Conservation (phyloP, 2,329 filamentous ascomycete genomes). For the Fusarium oligoseptatum region DNA sequence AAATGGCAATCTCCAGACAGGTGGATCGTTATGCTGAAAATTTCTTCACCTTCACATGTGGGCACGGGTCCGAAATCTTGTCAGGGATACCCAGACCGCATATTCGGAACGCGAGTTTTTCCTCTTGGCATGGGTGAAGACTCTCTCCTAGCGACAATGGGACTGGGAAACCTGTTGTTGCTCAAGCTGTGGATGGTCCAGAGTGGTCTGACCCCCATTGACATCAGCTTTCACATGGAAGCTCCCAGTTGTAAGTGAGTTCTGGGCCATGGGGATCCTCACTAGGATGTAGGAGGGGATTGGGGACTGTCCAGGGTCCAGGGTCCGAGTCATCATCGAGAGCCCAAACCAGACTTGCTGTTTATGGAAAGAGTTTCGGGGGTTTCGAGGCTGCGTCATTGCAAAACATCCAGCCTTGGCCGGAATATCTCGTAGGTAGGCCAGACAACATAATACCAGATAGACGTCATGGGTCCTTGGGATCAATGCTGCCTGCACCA, state of each 20-base stretch:
- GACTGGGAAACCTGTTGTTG: constrained; percentile 11
- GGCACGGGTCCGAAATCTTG: constrained; percentile 27
- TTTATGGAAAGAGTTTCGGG: constrained; percentile 30
- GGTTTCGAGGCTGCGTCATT: constrained; percentile 35
- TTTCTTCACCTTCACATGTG: constrained; percentile 35
- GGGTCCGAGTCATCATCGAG: constrained; percentile 20
- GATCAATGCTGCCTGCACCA: constrained; percentile 16
- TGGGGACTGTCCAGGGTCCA: constrained; percentile 30
- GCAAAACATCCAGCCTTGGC: constrained; percentile 2
- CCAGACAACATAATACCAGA: constrained; percentile 12
- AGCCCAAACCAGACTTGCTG: constrained; percentile 24
- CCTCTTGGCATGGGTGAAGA: constrained; percentile 28
- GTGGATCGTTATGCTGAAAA: constrained; percentile 46
- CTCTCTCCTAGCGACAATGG: constrained; percentile 22
- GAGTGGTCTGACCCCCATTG: constrained; percentile 20
- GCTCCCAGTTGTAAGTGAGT: constrained; percentile 22
- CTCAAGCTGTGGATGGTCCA: constrained; percentile 19
- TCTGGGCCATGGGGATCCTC: constrained; percentile 33
- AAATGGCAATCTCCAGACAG: constrained; percentile 39
- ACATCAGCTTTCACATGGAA: constrained; percentile 26
- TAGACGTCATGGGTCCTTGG: constrained; percentile 25
- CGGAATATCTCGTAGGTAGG: constrained; percentile 26
- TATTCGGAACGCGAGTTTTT: constrained; percentile 38
- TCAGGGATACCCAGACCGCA: constrained; percentile 46
- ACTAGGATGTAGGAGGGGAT: constrained; percentile 20